phyloP scores from a whole-genome alignment of 257 asterid species.

The Haberlea rhodopensis region DNA sequence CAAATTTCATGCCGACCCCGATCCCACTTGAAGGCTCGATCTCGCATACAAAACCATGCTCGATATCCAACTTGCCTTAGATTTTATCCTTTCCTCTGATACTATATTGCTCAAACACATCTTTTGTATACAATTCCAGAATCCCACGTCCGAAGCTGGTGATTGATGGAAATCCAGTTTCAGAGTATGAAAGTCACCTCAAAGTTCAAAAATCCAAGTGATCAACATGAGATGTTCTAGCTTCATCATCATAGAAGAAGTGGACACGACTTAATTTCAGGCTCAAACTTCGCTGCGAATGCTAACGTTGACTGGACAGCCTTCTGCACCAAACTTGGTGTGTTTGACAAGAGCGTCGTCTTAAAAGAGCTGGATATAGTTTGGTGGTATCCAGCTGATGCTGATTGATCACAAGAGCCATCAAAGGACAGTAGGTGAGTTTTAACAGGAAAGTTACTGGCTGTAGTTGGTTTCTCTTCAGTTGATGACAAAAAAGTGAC shows the following conservation, averaged over 20 bases:
- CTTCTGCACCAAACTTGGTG: constrained; percentile 51
- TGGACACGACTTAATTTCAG: constrained; percentile 42
- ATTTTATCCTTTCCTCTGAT: background rate
- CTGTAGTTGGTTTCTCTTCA: constrained; percentile 27
- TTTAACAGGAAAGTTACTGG: constrained; percentile 26
- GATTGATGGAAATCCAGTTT: background rate
- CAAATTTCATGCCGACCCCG: background rate
- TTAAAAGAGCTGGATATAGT: constrained; percentile 35
- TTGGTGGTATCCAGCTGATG: constrained; percentile 19
- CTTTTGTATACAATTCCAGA: background rate
- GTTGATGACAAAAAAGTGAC: constrained; percentile 23
- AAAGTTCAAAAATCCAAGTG: constrained; percentile 6
- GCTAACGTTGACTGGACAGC: constrained; percentile 50
- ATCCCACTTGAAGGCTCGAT: background rate
- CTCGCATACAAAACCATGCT: background rate
- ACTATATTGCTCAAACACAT: background rate
- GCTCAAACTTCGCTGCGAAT: constrained; percentile 70
- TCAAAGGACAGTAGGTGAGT: constrained; percentile 31
- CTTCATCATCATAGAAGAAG: constrained; percentile 27
- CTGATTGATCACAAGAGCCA: constrained; percentile 29
- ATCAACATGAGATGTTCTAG: constrained; percentile 24
- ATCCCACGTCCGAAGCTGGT: background rate
- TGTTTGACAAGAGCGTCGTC: constrained; percentile 35
- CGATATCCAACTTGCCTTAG: background rate
- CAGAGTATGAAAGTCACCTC: background rate